Conservation (phyloP, 2,329 filamentous ascomycete species). For the Leptographium radiaticola region DNA sequence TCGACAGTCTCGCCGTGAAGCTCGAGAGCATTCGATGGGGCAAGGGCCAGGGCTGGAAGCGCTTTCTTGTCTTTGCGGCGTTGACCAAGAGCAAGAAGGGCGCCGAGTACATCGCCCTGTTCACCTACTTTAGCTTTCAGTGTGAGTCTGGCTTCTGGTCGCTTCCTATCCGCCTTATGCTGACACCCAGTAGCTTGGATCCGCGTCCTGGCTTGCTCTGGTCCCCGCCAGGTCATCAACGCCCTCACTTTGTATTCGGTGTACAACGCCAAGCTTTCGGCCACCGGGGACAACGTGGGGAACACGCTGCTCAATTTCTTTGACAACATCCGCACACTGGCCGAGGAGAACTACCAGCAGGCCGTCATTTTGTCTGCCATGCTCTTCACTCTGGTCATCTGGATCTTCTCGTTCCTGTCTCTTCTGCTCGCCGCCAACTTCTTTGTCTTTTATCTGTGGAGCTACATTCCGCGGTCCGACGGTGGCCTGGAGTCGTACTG, state of each 20-base stretch:
- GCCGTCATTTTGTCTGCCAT: constrained; percentile 78
- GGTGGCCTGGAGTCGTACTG: constrained; percentile 77
- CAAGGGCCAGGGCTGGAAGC: constrained; percentile 64
- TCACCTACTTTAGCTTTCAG: constrained; percentile 72
- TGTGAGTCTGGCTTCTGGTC: constrained; percentile 26
- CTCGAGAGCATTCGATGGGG: constrained; percentile 72
- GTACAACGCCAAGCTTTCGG: constrained; percentile 61
- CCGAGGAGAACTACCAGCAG: constrained; percentile 61
- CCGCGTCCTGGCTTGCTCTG: constrained; percentile 79
- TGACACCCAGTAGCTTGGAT: constrained; percentile 54
- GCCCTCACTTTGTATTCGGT: constrained; percentile 79
- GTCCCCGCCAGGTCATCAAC: constrained; percentile 84
- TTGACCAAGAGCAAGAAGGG: constrained; percentile 87
- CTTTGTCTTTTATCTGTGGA: constrained; percentile 82
- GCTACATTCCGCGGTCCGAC: constrained; percentile 75
- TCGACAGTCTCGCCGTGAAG: constrained; percentile 75
- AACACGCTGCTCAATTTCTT: constrained; percentile 65
- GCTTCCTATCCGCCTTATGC: not conserved
- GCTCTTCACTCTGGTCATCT: constrained; percentile 83
- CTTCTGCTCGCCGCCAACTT: constrained; percentile 64
- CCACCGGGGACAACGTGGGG: constrained; percentile 39
- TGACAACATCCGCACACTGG: constrained; percentile 62
- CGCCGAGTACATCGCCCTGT: constrained; percentile 78
- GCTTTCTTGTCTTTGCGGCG: constrained; percentile 86
- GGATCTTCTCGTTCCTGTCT: constrained; percentile 68